Evolutionary conservation across 2,329 filamentous ascomycete species (phyloP).

Genomic region (Colletotrichum caudatum): DNA sequence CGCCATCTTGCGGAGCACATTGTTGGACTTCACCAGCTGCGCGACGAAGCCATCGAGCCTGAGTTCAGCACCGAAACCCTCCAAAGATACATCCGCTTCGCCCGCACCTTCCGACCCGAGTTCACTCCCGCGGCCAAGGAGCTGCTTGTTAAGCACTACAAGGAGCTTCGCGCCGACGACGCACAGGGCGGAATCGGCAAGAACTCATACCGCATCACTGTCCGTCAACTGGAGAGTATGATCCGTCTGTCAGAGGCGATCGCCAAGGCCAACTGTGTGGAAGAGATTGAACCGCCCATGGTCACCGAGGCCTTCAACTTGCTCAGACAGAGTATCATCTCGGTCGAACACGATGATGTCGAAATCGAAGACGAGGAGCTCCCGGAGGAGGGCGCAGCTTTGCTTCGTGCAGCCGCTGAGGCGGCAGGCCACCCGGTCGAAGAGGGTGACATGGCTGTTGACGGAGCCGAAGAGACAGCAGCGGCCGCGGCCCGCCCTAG

Average conservation of each 20-base stretch:
- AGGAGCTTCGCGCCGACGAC: constrained; percentile 92
- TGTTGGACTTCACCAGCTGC: constrained; percentile 90
- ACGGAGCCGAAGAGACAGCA: constrained; percentile 51
- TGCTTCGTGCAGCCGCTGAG: constrained; percentile 55
- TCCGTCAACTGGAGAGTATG: constrained; percentile 94
- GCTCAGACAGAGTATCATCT: constrained; percentile 94
- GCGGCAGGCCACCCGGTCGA: constrained; percentile 59
- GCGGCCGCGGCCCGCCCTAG: constrained; percentile 65
- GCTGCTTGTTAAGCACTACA: constrained; percentile 91
- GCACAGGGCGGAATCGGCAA: constrained; percentile 92
- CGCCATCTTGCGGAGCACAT: constrained; percentile 94
- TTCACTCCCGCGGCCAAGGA: constrained; percentile 90
- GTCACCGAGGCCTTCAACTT: constrained; percentile 94
- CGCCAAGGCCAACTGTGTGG: constrained; percentile 95
- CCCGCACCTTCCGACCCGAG: constrained; percentile 91
- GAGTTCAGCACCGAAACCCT: constrained; percentile 97
- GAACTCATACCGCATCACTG: constrained; percentile 97
- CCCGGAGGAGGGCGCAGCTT: constrained; percentile 60
- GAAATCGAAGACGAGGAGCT: constrained; percentile 83
- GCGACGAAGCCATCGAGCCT: constrained; percentile 90
- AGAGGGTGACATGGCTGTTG: constrained; percentile 58
- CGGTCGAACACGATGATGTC: constrained; percentile 96
- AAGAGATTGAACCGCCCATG: constrained; percentile 86
- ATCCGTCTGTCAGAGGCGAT: constrained; percentile 98
- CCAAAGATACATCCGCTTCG: constrained; percentile 97